phyloP scores from a whole-genome alignment of 352 stramenopile species.

The Phytophthora brassicae region DNA sequence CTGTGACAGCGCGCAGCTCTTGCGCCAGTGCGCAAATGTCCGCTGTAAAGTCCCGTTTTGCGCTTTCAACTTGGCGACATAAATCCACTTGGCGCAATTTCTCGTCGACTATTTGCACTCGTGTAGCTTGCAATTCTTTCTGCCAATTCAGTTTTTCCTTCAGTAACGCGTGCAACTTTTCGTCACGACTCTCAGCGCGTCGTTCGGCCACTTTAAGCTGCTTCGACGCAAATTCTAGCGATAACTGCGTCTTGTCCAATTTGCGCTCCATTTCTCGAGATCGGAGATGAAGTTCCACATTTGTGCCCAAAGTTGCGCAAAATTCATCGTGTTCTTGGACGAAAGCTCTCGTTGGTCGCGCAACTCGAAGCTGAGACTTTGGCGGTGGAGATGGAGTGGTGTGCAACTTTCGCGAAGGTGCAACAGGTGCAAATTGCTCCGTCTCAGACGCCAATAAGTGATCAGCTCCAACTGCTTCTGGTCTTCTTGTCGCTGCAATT shows the following conservation, averaged over 20 bases:
- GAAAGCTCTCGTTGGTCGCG: conserved; percentile 12
- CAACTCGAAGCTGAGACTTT: conserved; percentile 9
- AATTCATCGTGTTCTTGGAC: conserved; percentile 55
- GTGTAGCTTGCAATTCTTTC: conserved; percentile 59
- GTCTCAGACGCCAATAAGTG: conserved; percentile 19
- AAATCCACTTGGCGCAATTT: conserved; percentile 76
- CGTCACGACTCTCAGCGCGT: conserved; percentile 56
- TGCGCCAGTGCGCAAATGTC: conserved; percentile 43
- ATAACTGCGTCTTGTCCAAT: conserved; percentile 43
- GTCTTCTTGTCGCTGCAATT: conserved; percentile 14
- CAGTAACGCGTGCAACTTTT: conserved; percentile 59
- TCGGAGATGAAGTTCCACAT: conserved; percentile 63
- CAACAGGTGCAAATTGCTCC: conserved; percentile 26
- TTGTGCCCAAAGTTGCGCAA: conserved; percentile 60
- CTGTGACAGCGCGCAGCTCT: conserved; percentile 27
- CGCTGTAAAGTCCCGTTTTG: conserved; percentile 42
- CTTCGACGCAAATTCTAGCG: conserved; percentile 56
- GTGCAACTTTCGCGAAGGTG: conserved; percentile 18
- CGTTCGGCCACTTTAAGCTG: conserved; percentile 62
- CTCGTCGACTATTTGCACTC: conserved; percentile 63
- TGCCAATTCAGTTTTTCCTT: conserved; percentile 78
- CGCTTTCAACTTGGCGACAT: conserved; percentile 53
- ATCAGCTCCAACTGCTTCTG: conserved; percentile 7
- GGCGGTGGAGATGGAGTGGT: conserved; percentile 17
- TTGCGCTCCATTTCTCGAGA: conserved; percentile 51